Evolutionary conservation across 1,139 yeast genomes (phyloP).

Genomic region (Zygoascus sp.): DNA sequence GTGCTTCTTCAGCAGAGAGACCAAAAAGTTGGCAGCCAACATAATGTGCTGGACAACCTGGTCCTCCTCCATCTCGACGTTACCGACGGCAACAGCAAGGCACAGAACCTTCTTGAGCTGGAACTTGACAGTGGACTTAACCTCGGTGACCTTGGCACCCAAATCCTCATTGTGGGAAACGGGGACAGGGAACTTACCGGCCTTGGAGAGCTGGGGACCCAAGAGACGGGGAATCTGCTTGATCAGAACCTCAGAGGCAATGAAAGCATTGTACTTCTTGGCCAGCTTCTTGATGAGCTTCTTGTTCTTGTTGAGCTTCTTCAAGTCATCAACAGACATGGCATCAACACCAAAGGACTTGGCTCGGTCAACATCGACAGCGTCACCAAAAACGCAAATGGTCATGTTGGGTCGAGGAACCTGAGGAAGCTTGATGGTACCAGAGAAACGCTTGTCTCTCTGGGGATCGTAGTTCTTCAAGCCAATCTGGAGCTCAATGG

Average conservation of each 20-base stretch:
- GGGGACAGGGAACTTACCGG: conserved; percentile 99
- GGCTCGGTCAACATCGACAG: conserved; percentile 99
- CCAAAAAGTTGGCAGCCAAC: conserved; percentile 99
- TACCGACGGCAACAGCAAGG: conserved; percentile 94
- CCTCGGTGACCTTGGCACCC: conserved; percentile 93
- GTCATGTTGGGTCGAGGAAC: conserved; percentile 99
- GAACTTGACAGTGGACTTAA: conserved; percentile 99
- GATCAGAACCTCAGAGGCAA: conserved; percentile 98
- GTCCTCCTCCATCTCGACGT: conserved; percentile 99
- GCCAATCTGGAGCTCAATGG: conserved; percentile 99
- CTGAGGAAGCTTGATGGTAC: conserved; percentile 96
- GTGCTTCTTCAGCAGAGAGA: conserved; percentile 99
- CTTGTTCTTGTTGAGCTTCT: conserved; percentile 99
- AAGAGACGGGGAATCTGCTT: conserved; percentile 99
- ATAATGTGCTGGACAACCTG: conserved; percentile 95
- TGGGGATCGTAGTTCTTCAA: conserved; percentile 99
- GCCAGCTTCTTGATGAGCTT: conserved; percentile 99
- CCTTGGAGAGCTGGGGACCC: conserved; percentile 99
- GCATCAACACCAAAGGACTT: conserved; percentile 99
- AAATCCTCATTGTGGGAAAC: conserved; percentile 99
- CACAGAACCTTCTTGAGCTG: conserved; percentile 92
- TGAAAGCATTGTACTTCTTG: conserved; percentile 99
- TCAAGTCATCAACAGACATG: conserved; percentile 99
- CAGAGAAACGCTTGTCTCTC: conserved; percentile 99
- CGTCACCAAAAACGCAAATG: conserved; percentile 99